Evolutionary conservation across 192 early-diverging fungal genomes (phyloP).

Genomic region (Backusella macrospora): DNA sequence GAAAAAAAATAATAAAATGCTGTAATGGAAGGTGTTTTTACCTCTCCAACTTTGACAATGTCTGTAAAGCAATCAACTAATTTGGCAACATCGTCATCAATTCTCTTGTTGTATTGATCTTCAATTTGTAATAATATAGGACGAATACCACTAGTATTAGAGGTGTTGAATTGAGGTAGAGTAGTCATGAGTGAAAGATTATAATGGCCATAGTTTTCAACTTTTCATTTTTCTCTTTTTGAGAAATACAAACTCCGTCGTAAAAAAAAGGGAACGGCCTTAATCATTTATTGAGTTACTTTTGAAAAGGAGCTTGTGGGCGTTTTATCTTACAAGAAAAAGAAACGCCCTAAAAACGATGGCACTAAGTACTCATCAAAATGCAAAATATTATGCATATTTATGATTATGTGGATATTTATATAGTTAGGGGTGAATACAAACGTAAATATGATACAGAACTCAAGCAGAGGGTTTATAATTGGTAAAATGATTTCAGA

Average conservation of each 20-base stretch:
- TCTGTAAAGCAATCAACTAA: conserved; percentile 58
- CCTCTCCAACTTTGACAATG: conserved; percentile 53
- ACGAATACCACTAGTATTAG: background rate
- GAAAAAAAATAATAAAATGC: conserved; percentile 13
- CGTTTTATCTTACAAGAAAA: too few species aligned
- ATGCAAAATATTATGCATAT: too few species aligned
- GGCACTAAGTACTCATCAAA: too few species aligned
- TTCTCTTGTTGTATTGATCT: conserved; percentile 54
- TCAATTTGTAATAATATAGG: conserved; percentile 51
- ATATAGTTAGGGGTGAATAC: background rate
- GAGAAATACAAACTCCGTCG: background rate
- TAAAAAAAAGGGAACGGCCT: too few species aligned
- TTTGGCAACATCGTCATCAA: conserved; percentile 52
- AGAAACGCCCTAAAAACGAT: too few species aligned
- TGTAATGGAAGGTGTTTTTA: conserved; percentile 18
- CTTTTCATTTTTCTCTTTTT: background rate
- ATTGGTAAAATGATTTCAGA: background rate
- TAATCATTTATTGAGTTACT: too few species aligned
- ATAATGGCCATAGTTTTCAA: too few species aligned
- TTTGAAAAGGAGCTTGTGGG: too few species aligned
- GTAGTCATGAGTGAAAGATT: background rate
- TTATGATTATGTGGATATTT: background rate
- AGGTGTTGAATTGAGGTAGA: background rate
- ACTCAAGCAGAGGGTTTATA: background rate
- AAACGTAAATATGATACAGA: background rate